Evolutionary conservation across 352 stramenopile species (phyloP), one percentile per base, ranked within the genome.

Genomic region (Globisporangium carolinianum): DNA sequence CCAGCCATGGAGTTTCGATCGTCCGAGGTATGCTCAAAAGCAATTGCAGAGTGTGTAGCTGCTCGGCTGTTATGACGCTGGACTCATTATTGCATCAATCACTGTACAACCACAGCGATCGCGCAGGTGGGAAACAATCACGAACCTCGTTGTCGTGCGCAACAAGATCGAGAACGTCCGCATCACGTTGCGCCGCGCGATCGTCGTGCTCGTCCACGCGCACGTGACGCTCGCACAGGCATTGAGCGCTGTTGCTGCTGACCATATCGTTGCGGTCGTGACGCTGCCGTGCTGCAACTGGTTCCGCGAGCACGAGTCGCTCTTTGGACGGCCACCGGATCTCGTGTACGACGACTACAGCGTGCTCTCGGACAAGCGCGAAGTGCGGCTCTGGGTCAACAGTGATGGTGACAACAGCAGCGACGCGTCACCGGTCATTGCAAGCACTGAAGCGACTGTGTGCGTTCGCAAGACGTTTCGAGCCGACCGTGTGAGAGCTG

Each of bases 131-230:
- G 45, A 61, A 6, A 50, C 63, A 4, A 74, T 93, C 37, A 57
- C 62, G 6, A 93, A 93, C 59, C 65, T 93, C 18, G 75, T 91
- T 8, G 73, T 87, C 51, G 72, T 93, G 42, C 71, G 79, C 62
- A 89, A 90, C 64, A 93, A 93, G 60, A 91, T 93, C 48, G 80
- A 93, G 50, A 86, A 91, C 37, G 79, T 93, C 15, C 78, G 77
- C 36, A 89, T 91, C 59, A 58, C 63, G 1, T 53, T 93, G 47
- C 66, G 68, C 0, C 63, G 75, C 15, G 83, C 72, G 1, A 76
- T 93, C 47, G 58, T 91, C 39, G 77, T 91, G 43, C 66, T 93
- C 0, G 79, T 93, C n/a, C 83, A 91, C 47, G 80, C 83, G 0
- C 83, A 93, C 52, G 79, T 93, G 63, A 89, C 83, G 50, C 59